phyloP scores from a whole-genome alignment of 1,284 basidiomycete genomes.

The Malassezia furfur region DNA sequence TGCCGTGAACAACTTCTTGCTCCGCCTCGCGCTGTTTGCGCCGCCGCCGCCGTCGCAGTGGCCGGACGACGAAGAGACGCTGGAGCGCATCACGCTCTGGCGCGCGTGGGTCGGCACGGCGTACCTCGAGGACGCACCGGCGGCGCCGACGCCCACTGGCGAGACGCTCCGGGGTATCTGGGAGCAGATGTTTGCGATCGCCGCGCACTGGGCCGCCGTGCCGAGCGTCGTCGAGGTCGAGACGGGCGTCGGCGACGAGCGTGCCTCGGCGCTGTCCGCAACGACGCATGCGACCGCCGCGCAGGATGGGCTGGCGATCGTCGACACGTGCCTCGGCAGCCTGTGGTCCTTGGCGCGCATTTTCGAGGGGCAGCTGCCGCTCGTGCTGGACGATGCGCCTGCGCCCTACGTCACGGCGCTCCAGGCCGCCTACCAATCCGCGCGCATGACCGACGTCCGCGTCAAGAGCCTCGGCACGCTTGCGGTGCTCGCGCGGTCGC shows the following conservation, averaged over 20 bases:
- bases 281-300: neutral
- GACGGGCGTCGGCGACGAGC: neutral
- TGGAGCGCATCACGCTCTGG: slow-evolving; percentile 9
- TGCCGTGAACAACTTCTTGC: slow-evolving; percentile 31
- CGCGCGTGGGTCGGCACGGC: slow-evolving; percentile 6
- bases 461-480: slow-evolving; percentile 31
- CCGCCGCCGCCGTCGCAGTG: slow-evolving; percentile 40
- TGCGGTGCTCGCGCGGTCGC: slow-evolving; percentile 30
- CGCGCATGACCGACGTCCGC: slow-evolving; percentile 26
- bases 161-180: slow-evolving; percentile 1
- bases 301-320: slow-evolving; percentile 27
- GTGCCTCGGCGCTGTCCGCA: neutral
- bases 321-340: slow-evolving; percentile 32
- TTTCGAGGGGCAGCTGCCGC: slow-evolving; percentile 23
- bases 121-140: neutral
- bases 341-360: slow-evolving; percentile 34
- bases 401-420: slow-evolving; percentile 25
- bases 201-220: slow-evolving; percentile 14
- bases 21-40: slow-evolving; percentile 25
- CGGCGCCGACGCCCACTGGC: neutral
- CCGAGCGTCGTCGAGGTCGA: slow-evolving; percentile 8
- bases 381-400: slow-evolving; percentile 1
- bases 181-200: slow-evolving; percentile 12
- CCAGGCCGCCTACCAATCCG: slow-evolving; percentile 22
- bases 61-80: slow-evolving; percentile 18